Conservation (phyloP, 1,139 yeast species). For the Taphrina confusa region DNA sequence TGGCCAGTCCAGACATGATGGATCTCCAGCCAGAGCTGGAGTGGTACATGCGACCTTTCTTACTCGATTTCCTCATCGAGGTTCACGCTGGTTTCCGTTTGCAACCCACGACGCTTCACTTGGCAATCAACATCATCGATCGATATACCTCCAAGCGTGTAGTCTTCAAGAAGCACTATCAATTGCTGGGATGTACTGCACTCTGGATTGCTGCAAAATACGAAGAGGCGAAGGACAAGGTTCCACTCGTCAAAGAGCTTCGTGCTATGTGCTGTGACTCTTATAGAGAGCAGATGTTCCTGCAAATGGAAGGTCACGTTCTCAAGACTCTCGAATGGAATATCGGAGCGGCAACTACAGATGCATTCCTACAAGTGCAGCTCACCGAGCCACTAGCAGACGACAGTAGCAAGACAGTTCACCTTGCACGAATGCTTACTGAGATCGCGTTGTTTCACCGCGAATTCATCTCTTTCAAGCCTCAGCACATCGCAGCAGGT, state of each 20-base stretch:
- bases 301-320: constrained; percentile 93
- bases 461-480: constrained; percentile 60
- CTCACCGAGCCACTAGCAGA: constrained; percentile 43
- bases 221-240: constrained; percentile 80
- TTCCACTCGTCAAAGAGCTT: constrained; percentile 78
- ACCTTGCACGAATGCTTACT: constrained; percentile 63
- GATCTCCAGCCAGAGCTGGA: constrained; percentile 88
- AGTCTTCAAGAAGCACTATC: constrained; percentile 89
- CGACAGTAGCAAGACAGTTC: constrained; percentile 46
- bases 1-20: constrained; percentile 68
- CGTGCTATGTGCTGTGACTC: constrained; percentile 78
- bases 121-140: constrained; percentile 80
- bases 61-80: constrained; percentile 79
- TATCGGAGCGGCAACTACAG: constrained; percentile 58
- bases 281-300: constrained; percentile 85
- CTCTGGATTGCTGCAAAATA: constrained; percentile 94
- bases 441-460: constrained; percentile 76
- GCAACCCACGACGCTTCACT: constrained; percentile 75
- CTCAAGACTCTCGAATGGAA: constrained; percentile 83
- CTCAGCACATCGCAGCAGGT: constrained; percentile 67
- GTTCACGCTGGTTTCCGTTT: constrained; percentile 75
- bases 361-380: constrained; percentile 45
- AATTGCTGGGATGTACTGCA: constrained; percentile 88
- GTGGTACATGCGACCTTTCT: constrained; percentile 89
- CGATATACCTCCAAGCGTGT: constrained; percentile 88